Evolutionary conservation across 139 green algal genomes (phyloP).

Genomic region (Picochlorum sp.): DNA sequence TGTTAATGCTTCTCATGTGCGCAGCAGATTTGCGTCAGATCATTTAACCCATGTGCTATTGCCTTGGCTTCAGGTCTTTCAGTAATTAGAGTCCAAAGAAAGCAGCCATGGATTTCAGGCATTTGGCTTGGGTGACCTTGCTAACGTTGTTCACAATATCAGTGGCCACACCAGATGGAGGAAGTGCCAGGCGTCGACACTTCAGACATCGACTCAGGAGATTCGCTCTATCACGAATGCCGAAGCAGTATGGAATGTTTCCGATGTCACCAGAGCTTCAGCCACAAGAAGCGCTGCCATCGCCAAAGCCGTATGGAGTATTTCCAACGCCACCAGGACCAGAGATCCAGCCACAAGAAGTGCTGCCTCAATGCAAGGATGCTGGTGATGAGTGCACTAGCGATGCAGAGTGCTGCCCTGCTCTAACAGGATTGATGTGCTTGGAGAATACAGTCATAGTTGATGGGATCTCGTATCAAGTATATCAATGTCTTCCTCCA

Average conservation of each 20-base stretch:
- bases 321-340: not conserved
- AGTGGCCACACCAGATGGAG: not conserved
- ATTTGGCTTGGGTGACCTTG: not conserved
- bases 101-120: not conserved
- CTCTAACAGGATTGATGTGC: not conserved
- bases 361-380: not conserved
- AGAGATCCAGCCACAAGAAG: slow-evolving; percentile 1
- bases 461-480: not conserved
- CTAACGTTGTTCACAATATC: not conserved
- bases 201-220: not conserved
- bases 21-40: not conserved
- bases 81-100: not conserved
- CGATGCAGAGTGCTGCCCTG: not conserved
- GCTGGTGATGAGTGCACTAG: slow-evolving; percentile 2
- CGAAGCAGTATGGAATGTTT: slow-evolving; percentile 1
- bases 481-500: slow-evolving; percentile 1
- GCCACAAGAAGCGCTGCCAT: not conserved
- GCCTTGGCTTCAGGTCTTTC: not conserved
- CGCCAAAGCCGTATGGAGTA: too few species aligned
- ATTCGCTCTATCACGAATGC: not conserved
- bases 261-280: not conserved
- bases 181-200: not conserved
- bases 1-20: not conserved
- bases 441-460: not conserved
- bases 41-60: not conserved